phyloP scores from a whole-genome alignment of 371 early-diverging fungal species.

The Mucor indicus region DNA sequence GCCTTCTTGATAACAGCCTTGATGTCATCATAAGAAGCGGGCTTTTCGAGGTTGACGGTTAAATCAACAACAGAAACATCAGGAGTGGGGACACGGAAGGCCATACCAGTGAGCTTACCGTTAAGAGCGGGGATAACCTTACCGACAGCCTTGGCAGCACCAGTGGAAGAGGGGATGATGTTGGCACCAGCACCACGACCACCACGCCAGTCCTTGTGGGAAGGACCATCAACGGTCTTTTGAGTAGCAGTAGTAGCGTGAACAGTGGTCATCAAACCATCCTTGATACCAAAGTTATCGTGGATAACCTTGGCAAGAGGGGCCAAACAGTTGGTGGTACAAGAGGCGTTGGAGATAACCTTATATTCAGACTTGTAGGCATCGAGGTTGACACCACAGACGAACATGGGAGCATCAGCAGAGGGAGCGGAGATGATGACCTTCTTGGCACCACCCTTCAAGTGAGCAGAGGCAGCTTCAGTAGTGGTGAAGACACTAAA shows the following conservation, averaged over 20 bases:
- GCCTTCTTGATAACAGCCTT: slow-evolving; percentile 84
- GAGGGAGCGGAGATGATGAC: slow-evolving; percentile 99
- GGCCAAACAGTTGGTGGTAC: slow-evolving; percentile 99
- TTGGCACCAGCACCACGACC: slow-evolving; percentile 96
- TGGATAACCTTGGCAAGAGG: slow-evolving; percentile 98
- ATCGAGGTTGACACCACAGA: slow-evolving; percentile 94
- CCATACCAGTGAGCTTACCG: slow-evolving; percentile 98
- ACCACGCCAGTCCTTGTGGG: slow-evolving; percentile 95
- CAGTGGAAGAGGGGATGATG: slow-evolving; percentile 99
- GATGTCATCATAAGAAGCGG: slow-evolving; percentile 90
- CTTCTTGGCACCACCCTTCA: slow-evolving; percentile 95
- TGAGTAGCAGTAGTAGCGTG: slow-evolving; percentile 99
- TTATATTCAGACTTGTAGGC: slow-evolving; percentile 80
- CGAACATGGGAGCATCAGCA: slow-evolving; percentile 87
- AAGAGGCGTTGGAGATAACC: slow-evolving; percentile 98
- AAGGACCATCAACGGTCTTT: slow-evolving; percentile 99
- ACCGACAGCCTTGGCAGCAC: slow-evolving; percentile 99
- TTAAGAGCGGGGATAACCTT: slow-evolving; percentile 97
- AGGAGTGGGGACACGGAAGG: slow-evolving; percentile 96
- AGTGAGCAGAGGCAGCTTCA: slow-evolving; percentile 88
- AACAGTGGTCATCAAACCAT: slow-evolving; percentile 95
- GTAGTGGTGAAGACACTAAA: slow-evolving; percentile 89
- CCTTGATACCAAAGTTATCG: slow-evolving; percentile 89
- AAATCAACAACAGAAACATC: slow-evolving; percentile 99
- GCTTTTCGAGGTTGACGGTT: slow-evolving; percentile 88